A percentile compares a stretch with the other conserved stretches of the same genome.
Conservation (phyloP, 2,329 filamentous ascomycete genomes). For the Aureobasidium sp. region DNA sequence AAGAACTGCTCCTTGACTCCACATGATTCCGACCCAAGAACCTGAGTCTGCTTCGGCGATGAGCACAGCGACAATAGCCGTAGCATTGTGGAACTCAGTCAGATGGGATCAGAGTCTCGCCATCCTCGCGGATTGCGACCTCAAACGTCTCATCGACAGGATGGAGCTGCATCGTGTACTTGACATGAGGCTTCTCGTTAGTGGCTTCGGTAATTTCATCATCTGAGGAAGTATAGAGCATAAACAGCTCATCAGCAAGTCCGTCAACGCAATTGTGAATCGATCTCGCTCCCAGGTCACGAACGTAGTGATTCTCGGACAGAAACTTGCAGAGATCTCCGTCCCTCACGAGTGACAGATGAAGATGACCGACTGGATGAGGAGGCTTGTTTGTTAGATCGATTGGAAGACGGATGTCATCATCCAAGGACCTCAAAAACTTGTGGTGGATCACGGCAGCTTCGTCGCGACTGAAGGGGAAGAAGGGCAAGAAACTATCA, state of each 20-base stretch:
- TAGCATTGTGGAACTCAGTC: not conserved
- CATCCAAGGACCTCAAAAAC: conserved; percentile 33
- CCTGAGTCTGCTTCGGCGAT: not conserved
- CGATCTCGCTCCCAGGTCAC: conserved; percentile 32
- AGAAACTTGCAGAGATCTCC: conserved; percentile 29
- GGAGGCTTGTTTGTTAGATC: conserved; percentile 24
- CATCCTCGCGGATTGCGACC: not conserved
- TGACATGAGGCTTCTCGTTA: conserved; percentile 10
- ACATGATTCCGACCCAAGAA: too few relatives aligned
- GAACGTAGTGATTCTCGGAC: conserved; percentile 30
- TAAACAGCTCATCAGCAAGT: conserved; percentile 2
- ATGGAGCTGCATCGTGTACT: conserved; percentile 9
- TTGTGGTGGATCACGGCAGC: conserved; percentile 39
- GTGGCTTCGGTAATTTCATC: conserved; percentile 5
- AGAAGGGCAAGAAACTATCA: conserved; percentile 36
- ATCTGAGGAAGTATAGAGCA: not conserved
- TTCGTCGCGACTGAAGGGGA: conserved; percentile 36
- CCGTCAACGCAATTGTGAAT: conserved; percentile 23
- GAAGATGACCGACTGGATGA: conserved; percentile 30
- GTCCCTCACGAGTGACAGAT: conserved; percentile 26
- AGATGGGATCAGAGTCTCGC: not conserved
- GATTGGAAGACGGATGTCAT: conserved; percentile 22
- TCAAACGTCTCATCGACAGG: not conserved
- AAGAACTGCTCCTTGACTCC: not conserved
- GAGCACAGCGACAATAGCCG: not conserved